Base-by-base conservation (phyloP, 2,329 filamentous ascomycete genomes). In the Venturia asperata region DNA sequence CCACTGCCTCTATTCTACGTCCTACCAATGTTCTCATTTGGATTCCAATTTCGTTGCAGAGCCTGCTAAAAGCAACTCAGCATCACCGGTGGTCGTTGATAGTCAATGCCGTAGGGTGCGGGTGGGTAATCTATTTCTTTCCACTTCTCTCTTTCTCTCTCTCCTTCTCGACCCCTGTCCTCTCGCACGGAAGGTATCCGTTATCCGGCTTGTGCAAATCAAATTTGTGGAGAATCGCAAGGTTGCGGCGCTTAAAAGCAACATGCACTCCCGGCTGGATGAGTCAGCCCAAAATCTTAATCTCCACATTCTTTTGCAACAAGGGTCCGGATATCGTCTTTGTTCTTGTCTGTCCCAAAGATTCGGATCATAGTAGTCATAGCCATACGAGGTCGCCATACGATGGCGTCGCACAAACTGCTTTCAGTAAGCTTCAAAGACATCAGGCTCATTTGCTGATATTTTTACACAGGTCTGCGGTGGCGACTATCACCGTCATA, bases 11-110 rank as follows among this genome's bases (percentile, higher is more conserved):
- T 70, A 83, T 97, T 58, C 81, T 99, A 27, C 87, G 94, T 5
- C 94, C 93, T 11, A 97, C 94, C 17, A 97, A 97, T 74, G 71
- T 88, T 62, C 81, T 97, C 63, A 87, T 97, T 69, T 97, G 94
- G 93, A 77, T 86, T 13, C 83, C 83, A 47, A 77, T 97, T 67
- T 81, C 82, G 37, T 77, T 82, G 42, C 77, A 87, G 66, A 79
- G 82, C 21, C 72, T 85, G 61, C 74, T 77, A 71, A 77, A 70
- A 76, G 70, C 74, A 62, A 77, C 77, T n/a, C 74, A 77, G 64
- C 71, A 71, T 70, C 73, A 79, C 65, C 73, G 84, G 39, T 68
- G 80, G 45, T 74, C 83, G 43, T 78, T 95, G 56, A 66, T 85
- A 61, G 81, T 85, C 49, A 88, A 95, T 74, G 82, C 80, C 49